phyloP scores from a whole-genome alignment of 176 grass and related monocot species.

The Thinopyrum elongatum region DNA sequence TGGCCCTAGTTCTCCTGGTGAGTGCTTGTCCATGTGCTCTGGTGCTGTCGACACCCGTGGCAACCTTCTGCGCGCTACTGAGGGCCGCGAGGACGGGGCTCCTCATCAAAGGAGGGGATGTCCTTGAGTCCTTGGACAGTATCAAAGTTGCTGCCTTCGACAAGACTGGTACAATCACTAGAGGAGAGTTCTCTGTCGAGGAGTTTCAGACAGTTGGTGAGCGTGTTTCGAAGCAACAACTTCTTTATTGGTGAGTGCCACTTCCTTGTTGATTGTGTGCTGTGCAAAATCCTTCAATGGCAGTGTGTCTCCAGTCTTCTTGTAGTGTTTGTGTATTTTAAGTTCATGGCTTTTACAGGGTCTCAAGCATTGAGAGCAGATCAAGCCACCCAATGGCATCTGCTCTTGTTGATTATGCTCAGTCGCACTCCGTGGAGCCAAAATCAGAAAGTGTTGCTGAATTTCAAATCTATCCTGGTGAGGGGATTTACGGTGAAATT shows the following conservation, averaged over 20 bases:
- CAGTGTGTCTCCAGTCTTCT: neutral
- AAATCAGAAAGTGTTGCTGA: conserved; percentile 73
- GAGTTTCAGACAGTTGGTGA: conserved; percentile 48
- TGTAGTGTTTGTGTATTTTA: neutral
- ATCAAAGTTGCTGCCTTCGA: conserved; percentile 84
- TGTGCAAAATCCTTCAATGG: neutral
- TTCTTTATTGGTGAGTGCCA: conserved; percentile 62
- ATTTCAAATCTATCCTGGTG: conserved; percentile 76
- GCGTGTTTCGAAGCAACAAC: conserved; percentile 40
- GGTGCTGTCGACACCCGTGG: conserved; percentile 84
- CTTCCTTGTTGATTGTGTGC: neutral
- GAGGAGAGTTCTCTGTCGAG: conserved; percentile 77
- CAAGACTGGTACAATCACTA: conserved; percentile 94
- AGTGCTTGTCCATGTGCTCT: conserved; percentile 93
- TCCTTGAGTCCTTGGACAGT: conserved; percentile 72
- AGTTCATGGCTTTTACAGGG: conserved; percentile 48
- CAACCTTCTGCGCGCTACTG: conserved; percentile 90
- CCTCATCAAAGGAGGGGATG: conserved; percentile 92
- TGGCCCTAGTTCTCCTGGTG: conserved; percentile 85
- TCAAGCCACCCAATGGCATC: conserved; percentile 97
- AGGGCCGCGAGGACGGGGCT: conserved; percentile 73
- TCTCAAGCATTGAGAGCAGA: conserved; percentile 92
- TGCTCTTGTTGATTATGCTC: conserved; percentile 73
- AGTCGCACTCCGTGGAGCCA: conserved; percentile 60
- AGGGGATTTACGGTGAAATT: conserved; percentile 88